These are phyloP conservation scores for Taiozyma onychis DNA, from an alignment of 1,139 yeast species.

Conservation along the genomic window DNA sequence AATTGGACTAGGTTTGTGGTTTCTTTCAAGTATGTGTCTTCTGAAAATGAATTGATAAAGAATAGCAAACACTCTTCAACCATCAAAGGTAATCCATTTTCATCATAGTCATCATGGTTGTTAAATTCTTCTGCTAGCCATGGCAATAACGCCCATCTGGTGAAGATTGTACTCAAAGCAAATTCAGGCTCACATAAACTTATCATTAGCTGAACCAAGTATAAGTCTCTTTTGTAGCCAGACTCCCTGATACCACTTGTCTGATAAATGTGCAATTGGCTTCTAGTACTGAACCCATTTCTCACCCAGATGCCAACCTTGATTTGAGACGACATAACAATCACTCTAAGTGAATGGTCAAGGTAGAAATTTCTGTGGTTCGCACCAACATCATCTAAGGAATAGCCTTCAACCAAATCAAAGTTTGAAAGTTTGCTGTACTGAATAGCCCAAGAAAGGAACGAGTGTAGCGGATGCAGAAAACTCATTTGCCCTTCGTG, in stretches of 20 bases:
- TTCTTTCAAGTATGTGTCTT: slow-evolving; percentile 52
- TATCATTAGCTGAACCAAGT: slow-evolving; percentile 62
- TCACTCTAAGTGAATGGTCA: slow-evolving; percentile 73
- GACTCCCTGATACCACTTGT: slow-evolving; percentile 79
- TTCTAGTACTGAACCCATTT: slow-evolving; percentile 72
- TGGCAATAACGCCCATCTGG: slow-evolving; percentile 58
- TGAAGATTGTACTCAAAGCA: slow-evolving; percentile 53
- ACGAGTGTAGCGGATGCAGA: slow-evolving; percentile 76
- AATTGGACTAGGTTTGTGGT: slow-evolving; percentile 47
- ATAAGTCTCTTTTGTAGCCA: slow-evolving; percentile 75
- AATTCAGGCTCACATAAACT: slow-evolving; percentile 52
- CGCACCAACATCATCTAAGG: neutral
- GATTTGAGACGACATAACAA: slow-evolving; percentile 71
- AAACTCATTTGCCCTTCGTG: slow-evolving; percentile 54
- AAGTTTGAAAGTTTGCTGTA: slow-evolving; percentile 10
- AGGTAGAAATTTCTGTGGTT: neutral
- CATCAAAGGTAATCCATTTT: slow-evolving; percentile 47
- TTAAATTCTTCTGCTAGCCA: slow-evolving; percentile 43
- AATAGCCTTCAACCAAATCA: slow-evolving; percentile 2
- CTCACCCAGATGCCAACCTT: slow-evolving; percentile 86
- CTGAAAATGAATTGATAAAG: slow-evolving; percentile 64
- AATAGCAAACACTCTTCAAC: slow-evolving; percentile 76
- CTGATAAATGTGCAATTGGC: slow-evolving; percentile 76
- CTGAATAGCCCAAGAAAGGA: slow-evolving; percentile 67
- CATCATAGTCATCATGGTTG: slow-evolving; percentile 35